Base-by-base conservation (phyloP, 352 stramenopile genomes). In the Phytophthora vignae region DNA sequence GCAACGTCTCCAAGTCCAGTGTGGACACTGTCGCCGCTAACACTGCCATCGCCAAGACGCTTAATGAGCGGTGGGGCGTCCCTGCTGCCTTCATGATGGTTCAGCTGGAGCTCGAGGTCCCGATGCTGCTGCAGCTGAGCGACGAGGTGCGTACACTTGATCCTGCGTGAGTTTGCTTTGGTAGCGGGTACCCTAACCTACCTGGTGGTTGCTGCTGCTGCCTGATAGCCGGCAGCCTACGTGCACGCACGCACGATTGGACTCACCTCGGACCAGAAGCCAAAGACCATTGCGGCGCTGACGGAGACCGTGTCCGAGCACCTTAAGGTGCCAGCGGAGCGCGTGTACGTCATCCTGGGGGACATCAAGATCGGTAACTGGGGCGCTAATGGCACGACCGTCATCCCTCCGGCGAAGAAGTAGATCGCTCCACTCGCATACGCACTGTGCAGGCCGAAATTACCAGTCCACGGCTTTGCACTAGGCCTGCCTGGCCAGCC, bases 21-120 rank as follows among this genome's bases (percentile, higher is more conserved):
- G 70, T 86, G 38, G 68, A 84, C 65, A 60, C 58, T 50, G 71
- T 76, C 25, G 60, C 58, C n/a, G 69, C 60, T 19, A 49, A 79
- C 15, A 74, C 68, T 59, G 63, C 69, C 25, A 17, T 86, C 25
- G 83, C 76, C 59, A 81, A 86, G 67, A 81, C 71, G 22, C 33
- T 86, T 21, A 78, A 78, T 46, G 67, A 66, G 8, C 64, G 59
- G 44, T 78, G 84, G 31, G 74, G 78, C 11, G 38, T 70, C 29
- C 81, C 81, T 10, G 62, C 83, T 40, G 40, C 62, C 22, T 65
- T 75, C 36, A 69, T 83, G 31, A 84, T 89, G 74, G 78, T 77
- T 19, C 68, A 87, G 67, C 67, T 89, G 54, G 71, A 81, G 8
- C 62, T 86, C 29, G 78, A 74, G 46, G 54, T 68, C 42, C 55